Conservation (phyloP, 2,329 filamentous ascomycete genomes). For the Alternaria arbusti region DNA sequence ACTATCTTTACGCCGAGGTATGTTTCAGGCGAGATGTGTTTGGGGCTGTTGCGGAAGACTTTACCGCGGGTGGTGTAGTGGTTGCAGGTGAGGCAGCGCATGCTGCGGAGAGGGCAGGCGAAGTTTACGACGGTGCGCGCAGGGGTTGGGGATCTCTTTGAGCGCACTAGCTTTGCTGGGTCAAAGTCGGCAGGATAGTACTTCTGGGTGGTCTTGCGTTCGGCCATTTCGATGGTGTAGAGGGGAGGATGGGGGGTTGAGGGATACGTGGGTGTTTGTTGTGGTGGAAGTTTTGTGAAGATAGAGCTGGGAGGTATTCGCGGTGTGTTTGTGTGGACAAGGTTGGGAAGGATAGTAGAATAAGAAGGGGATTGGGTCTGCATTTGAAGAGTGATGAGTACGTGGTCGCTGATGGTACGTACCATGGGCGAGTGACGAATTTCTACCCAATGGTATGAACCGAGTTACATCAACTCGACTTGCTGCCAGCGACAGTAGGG, state of each 20-base stretch:
- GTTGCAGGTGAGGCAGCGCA: background rate
- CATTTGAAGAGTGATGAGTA: too few species aligned
- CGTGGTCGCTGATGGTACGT: too few species aligned
- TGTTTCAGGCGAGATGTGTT: fast-evolving
- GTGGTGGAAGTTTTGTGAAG: background rate
- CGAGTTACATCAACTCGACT: background rate
- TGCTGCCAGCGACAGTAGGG: background rate
- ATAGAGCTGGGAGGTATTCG: background rate
- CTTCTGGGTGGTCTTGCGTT: background rate
- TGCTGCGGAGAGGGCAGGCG: background rate
- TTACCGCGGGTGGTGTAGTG: background rate
- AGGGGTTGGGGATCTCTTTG: background rate
- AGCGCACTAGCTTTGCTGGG: background rate
- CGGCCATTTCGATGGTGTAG: background rate
- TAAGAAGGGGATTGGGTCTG: too few species aligned
- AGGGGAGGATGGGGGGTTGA: background rate
- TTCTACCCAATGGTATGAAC: background rate
- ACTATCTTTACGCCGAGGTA: background rate
- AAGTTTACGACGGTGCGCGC: background rate
- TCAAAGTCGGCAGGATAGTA: background rate
- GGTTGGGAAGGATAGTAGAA: too few species aligned
- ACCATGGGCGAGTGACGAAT: too few species aligned
- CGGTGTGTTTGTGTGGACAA: too few species aligned
- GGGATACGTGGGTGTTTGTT: background rate
- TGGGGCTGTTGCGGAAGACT: background rate